Conservation (phyloP, 129 eudicot species). For the Chrysanthemum seticuspe region DNA sequence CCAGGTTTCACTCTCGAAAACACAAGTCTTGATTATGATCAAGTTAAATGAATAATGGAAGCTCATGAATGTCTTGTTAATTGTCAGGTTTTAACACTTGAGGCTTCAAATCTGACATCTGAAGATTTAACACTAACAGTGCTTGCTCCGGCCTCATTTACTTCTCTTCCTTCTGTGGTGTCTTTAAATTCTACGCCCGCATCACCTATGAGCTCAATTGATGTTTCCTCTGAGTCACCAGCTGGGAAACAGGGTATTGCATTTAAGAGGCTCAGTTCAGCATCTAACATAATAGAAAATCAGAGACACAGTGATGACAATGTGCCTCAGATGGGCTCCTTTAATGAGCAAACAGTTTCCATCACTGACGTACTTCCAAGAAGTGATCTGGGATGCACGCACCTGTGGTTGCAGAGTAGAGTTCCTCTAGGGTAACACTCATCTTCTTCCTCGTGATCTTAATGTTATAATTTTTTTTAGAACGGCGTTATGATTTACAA, state of each 20-base stretch:
- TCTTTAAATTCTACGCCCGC: constrained; percentile 66
- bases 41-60: background rate
- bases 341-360: constrained; percentile 42
- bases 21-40: background rate
- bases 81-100: constrained; percentile 86
- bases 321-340: constrained; percentile 40
- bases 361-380: constrained; percentile 70
- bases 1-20: constrained; percentile 53
- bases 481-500: background rate
- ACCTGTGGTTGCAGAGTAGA: constrained; percentile 94
- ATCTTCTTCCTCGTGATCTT: constrained; percentile 7
- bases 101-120: constrained; percentile 91
- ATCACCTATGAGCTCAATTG: constrained; percentile 54
- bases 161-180: constrained; percentile 68
- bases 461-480: no score
- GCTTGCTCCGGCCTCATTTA: constrained; percentile 90
- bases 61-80: constrained; percentile 4
- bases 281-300: constrained; percentile 22
- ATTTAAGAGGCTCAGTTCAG: constrained; percentile 34
- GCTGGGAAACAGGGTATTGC: constrained; percentile 34
- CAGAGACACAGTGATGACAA: constrained; percentile 39
- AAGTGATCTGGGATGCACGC: constrained; percentile 83
- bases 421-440: constrained; percentile 83
- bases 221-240: background rate
- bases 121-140: constrained; percentile 87